Evolutionary conservation across 23 red algal species (phyloP).

Genomic region (Agarophyton chilense): DNA sequence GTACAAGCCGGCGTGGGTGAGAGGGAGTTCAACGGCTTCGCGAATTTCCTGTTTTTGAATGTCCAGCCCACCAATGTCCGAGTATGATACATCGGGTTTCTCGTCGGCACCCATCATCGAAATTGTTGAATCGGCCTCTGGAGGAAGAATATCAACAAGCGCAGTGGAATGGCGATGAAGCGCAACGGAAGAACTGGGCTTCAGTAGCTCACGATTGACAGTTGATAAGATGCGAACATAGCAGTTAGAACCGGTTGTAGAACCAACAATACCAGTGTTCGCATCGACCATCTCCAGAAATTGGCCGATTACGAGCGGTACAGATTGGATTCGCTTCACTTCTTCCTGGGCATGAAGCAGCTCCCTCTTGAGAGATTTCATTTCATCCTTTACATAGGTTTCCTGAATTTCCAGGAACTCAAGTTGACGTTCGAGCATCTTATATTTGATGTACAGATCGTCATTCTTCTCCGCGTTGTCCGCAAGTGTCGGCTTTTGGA

Average conservation of each 20-base stretch:
- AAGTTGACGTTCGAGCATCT: conserved; percentile 81
- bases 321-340: conserved; percentile 98
- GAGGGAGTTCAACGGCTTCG: conserved; percentile 98
- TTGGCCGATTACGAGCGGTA: conserved; percentile 96
- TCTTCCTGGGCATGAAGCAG: conserved; percentile 97
- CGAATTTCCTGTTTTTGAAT: conserved; percentile 99
- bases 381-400: conserved; percentile 98
- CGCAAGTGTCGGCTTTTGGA: conserved; percentile 16
- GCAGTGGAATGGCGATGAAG: conserved; percentile 98
- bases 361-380: conserved; percentile 93
- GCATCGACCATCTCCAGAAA: conserved; percentile 99
- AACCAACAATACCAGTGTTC: conserved; percentile 91
- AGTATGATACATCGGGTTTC: conserved; percentile 95
- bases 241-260: conserved; percentile 96
- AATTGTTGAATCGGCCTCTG: conserved; percentile 97
- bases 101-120: conserved; percentile 93
- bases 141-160: conserved; percentile 94
- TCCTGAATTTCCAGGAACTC: conserved; percentile 99
- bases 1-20: conserved; percentile 95
- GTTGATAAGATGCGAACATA: conserved; percentile 95
- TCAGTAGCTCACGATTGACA: conserved; percentile 93
- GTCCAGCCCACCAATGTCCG: conserved; percentile 98
- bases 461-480: conserved; percentile 53
- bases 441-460: conserved; percentile 88
- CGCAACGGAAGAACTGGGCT: conserved; percentile 94